Percentiles rank a stretch among this genome's conserved stretches.
phyloP scores from a whole-genome alignment of 768 basidiomycete genomes.

The Floccularia luteovirens region DNA sequence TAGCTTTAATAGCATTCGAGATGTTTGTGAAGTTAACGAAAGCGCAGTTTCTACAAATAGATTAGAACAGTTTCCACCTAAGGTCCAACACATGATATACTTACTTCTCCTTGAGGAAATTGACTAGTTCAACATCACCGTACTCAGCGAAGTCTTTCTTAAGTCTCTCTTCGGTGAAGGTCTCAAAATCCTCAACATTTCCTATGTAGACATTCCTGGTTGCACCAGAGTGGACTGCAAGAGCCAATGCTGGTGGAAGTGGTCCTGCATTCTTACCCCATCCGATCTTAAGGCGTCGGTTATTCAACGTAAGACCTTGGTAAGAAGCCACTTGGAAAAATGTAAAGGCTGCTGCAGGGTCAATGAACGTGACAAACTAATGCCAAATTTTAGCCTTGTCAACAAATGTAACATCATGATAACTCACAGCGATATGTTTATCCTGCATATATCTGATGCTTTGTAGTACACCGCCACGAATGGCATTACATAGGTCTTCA shows the following conservation, averaged over 20 bases:
- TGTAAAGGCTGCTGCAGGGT: constrained; percentile 85
- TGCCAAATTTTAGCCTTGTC: constrained; percentile 6
- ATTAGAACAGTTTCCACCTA: constrained; percentile 3
- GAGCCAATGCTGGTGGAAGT: constrained; percentile 71
- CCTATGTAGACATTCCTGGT: constrained; percentile 97
- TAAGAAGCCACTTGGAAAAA: constrained; percentile 92
- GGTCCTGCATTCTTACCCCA: constrained; percentile 98
- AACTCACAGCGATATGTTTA: constrained; percentile 89
- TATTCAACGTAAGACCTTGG: constrained; percentile 87
- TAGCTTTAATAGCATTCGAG: constrained; percentile 95
- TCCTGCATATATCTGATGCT: constrained; percentile 94
- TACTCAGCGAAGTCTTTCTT: constrained; percentile 92
- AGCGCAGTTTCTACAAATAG: constrained; percentile 69
- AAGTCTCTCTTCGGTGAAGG: constrained; percentile 83
- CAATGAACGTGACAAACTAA: constrained; percentile 94
- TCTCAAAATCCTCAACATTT: constrained; percentile 91
- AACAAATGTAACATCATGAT: constrained; percentile 2
- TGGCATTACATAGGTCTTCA: constrained; percentile 94
- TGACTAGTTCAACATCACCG: constrained; percentile 95
- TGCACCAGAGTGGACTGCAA: constrained; percentile 88
- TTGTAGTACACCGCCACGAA: constrained; percentile 94
- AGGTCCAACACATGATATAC: constrained; percentile 19
- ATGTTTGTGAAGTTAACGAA: constrained; percentile 97
- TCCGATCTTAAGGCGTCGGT: constrained; percentile 91
- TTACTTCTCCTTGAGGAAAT: constrained; percentile 90